Conservation (phyloP, 1,284 basidiomycete species). For the Ganoderma lingzhi region DNA sequence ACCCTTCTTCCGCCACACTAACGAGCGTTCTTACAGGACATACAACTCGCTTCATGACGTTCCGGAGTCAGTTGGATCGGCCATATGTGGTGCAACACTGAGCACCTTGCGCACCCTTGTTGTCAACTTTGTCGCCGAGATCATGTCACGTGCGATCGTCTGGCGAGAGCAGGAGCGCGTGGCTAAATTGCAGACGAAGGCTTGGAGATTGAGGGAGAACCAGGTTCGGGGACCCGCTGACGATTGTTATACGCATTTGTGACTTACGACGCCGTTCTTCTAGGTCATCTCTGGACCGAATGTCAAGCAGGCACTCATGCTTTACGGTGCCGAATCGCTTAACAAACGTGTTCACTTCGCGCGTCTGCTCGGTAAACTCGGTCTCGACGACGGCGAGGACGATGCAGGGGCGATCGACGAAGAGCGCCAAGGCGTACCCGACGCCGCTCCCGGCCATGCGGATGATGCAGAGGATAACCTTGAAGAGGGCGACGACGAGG, state of each 20-base stretch:
- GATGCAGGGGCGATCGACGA: constrained; percentile 21
- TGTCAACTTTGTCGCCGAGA: constrained; percentile 57
- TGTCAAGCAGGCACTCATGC: constrained; percentile 54
- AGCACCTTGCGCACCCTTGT: constrained; percentile 50
- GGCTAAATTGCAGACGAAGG: constrained; percentile 63
- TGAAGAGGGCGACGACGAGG: constrained; percentile 18
- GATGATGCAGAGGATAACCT: constrained; percentile 6
- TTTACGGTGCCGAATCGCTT: constrained; percentile 45
- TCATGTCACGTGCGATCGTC: constrained; percentile 58
- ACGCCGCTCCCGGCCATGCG: too few relatives aligned
- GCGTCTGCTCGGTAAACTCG: constrained; percentile 36
- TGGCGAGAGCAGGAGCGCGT: constrained; percentile 62
- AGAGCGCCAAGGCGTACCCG: constrained; percentile 15
- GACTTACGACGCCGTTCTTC: constrained; percentile 23
- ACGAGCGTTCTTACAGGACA: constrained; percentile 25
- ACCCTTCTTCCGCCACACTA: not conserved
- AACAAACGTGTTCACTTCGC: constrained; percentile 47
- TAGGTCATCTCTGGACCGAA: constrained; percentile 48
- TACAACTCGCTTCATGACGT: constrained; percentile 47
- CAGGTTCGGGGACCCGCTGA: constrained; percentile 32
- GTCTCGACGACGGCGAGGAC: constrained; percentile 26
- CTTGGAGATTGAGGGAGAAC: constrained; percentile 54
- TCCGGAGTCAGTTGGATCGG: constrained; percentile 36
- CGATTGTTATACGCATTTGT: not conserved
- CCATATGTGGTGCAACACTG: constrained; percentile 43